Evolutionary conservation across 2,329 filamentous ascomycete genomes (phyloP), one percentile per base, ranked within the genome.

Genomic region (Niveomyces coronatus): DNA sequence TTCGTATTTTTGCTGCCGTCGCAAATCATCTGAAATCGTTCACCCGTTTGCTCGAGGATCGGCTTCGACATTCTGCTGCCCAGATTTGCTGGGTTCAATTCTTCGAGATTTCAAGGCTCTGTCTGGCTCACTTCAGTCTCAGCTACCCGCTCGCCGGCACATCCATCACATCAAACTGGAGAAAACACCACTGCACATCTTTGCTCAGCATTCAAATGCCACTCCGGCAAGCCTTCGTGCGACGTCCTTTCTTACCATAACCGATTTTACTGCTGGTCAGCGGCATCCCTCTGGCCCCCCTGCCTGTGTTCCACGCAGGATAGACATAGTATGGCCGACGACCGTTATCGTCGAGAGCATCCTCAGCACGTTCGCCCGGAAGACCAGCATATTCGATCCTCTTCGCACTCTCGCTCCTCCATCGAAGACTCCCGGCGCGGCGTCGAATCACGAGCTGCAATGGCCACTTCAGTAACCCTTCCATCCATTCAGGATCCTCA

Each of bases 401-500:
- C 58, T 43, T 58, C 64, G 34, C 61, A 61, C 42, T 53, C 51
- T 36, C 52, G 47, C 22, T 42, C 47, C 40, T 61, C 62, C 41
- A 62, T 61, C 39, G 64, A 68, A 45, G 59, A 60, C 44, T 50
- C 55, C 32, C 54, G 57, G 31, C 58, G 56, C 13, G 34, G 41
- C 31, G 46, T 55, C 40, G 48, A 47, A 26, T 46, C 53, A 37
- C 46, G 51, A 48, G 38, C 46, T 46, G 57, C 47, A 46, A 69
- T 68, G 62, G 62, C 65, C 37, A 52, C 61, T 35, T 56, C 60
- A 41, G 61, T 69, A 42, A 68, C 62, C 43, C 55, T 70, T 23
- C 69, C 70, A 2, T 64, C 69, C 14, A 71, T 73, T 37, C 61
- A 70, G 38, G 69, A 71, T 48, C 53, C 62, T 32, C 57, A 63